Evolutionary conservation across 345 rosid species (phyloP), one percentile per base, ranked within the genome.

Genomic region (Theobroma cacao): DNA sequence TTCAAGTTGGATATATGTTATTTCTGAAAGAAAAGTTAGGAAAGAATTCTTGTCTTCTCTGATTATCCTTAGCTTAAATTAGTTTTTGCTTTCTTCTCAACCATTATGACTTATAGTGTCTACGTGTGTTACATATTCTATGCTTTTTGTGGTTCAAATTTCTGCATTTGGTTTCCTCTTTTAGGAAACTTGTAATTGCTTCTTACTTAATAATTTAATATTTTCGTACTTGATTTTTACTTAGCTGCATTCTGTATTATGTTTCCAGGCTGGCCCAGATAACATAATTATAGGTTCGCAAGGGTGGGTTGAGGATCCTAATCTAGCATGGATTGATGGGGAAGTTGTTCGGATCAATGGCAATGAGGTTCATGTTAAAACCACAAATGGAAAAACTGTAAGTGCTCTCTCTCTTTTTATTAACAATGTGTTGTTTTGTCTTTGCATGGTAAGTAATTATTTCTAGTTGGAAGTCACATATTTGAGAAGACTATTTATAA

Each of bases 231-330:
- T 74, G 58, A 43, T 41, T 9, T 43, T 60, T 75, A 60, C 69
- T 60, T 61, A 18, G 52, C 50, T 47, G 52, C 64, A 11, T 79
- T 36, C 34, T 63, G 52, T 64, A 20, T 77, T 65, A 12, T 47
- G 17, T 84, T 79, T 85, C 82, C 86, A 96, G 99, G 95, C 91
- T 72, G 90, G 85, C 13, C 85, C 90, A 3, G 98, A 88, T 83
- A 96, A 96, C 83, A 94, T 96, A 66, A 92, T 94, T 58, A 92
- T 91, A 53, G 99, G 98, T 77, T 94, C 98, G 87, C 98, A 94
- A 85, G 98, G 91, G 45, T 96, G 99, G 99, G 93, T 89, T 77
- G 98, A 94, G 86, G 94, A 94, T 77, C 89, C 97, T 43, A 85
- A 4, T 22, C 64, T 67, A 82, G 98, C 99, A 76, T 96, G 99